Base-by-base conservation (phyloP, 225 moss, liverwort and hornwort species). In the Marchantia paleacea region DNA sequence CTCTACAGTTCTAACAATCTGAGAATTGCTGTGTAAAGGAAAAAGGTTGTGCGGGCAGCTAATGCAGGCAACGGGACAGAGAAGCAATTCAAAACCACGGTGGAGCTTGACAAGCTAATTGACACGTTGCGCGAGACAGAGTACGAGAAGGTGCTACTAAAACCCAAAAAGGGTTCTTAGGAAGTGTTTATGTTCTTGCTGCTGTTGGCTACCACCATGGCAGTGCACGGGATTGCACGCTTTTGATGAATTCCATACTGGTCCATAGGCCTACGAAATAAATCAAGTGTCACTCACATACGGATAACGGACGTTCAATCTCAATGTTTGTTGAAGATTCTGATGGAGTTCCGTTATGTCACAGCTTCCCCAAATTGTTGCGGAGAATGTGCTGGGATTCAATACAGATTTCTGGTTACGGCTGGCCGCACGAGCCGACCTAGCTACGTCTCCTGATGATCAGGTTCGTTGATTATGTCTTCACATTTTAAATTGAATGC, bases 321-420 rank as follows among this genome's bases (percentile, higher is more conserved):
- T 70, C 66, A 5, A 28, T 39, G 28, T 26, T 77, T 49, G 29
- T 62, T 9, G 5, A 26, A 0, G 53, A 29, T 55, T 30, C 60
- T 50, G 13, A 7, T 19, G 6, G 54, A 8, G 8, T 15, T 7
- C 15, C 29, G 51, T 58, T 20, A 31, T 39, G 64, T 22, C 24
- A 50, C 90, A 99, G 95, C 89, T 91, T 71, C 89, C 90, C 53
- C 91, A 94, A 86, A 83, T 92, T 81, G 93, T 99, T 52, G 88
- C 91, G 73, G 95, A 99, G 85, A 99, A 95, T 80, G 88, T 99
- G 81, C 85, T 99, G 67, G 92, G 92, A 29, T 95, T 99, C 55
- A 91, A 99, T 78, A 89, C 93, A 63, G 84, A 90, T 65, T 99
- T 95, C 88, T 95, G 95, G 97, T 89, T 99, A 85, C 95, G 97